phyloP scores from a whole-genome alignment of 345 rosid species.

The Bretschneidera sinensis region DNA sequence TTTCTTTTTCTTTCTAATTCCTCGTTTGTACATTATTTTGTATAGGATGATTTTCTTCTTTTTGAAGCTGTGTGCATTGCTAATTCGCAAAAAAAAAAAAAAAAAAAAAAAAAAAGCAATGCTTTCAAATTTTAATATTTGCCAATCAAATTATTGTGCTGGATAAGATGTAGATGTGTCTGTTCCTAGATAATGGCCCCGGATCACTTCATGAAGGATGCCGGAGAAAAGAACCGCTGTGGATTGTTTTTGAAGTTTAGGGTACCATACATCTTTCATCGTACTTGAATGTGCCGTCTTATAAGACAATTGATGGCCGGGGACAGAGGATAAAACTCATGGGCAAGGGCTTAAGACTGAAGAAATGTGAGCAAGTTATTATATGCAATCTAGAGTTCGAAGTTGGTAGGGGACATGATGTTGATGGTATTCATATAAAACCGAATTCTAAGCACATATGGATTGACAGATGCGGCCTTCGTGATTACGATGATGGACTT shows the following conservation, averaged over 20 bases:
- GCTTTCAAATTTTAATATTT: no score
- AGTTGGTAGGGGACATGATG: constrained; percentile 92
- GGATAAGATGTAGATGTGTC: neutral
- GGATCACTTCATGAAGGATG: constrained; percentile 83
- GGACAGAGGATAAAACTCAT: constrained; percentile 68
- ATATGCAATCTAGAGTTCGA: constrained; percentile 78
- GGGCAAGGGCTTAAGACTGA: constrained; percentile 76
- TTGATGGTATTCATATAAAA: constrained; percentile 89
- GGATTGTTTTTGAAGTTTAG: constrained; percentile 80
- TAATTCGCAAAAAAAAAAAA: no score
- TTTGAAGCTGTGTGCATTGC: no score
- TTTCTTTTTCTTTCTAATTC: neutral
- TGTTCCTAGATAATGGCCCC: constrained; percentile 69
- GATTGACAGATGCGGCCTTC: constrained; percentile 86
- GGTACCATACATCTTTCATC: constrained; percentile 71
- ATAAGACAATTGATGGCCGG: constrained; percentile 86
- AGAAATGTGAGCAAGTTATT: constrained; percentile 86
- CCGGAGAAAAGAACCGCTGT: constrained; percentile 60
- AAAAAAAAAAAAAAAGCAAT: no score
- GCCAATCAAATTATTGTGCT: no score
- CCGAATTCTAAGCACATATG: constrained; percentile 89
- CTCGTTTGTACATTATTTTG: no score
- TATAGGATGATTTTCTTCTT: no score
- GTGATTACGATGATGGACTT: constrained; percentile 82
- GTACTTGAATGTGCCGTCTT: constrained; percentile 66